Conservation (phyloP, 805 yeast genomes). For the Komagataella kurtzmanii region DNA sequence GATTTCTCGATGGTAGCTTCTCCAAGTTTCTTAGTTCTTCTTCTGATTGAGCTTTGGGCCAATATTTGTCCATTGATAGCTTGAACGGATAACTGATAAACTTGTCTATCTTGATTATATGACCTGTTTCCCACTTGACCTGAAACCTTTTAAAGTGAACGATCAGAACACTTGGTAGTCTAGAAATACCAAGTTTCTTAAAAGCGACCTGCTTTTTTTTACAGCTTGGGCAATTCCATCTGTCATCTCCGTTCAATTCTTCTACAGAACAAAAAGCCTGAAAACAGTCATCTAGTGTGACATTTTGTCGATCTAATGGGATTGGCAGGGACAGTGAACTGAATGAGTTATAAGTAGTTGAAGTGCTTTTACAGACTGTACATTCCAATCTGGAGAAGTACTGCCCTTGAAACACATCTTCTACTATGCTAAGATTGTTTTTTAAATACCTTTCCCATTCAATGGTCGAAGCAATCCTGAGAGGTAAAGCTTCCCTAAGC, state of each 20-base stretch:
- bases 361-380: constrained; percentile 55
- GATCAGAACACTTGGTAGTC: constrained; percentile 69
- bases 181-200: constrained; percentile 58
- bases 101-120: constrained; percentile 45
- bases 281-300: constrained; percentile 49
- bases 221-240: constrained; percentile 79
- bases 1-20: constrained; percentile 53
- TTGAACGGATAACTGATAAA: constrained; percentile 56
- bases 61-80: constrained; percentile 44
- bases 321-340: constrained; percentile 72
- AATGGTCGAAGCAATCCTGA: constrained; percentile 70
- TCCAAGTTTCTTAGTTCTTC: constrained; percentile 30
- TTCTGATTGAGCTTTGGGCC: constrained; percentile 40
- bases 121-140: constrained; percentile 20
- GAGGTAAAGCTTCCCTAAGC: constrained; percentile 56
- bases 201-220: constrained; percentile 47
- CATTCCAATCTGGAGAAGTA: constrained; percentile 70
- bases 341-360: constrained; percentile 80
- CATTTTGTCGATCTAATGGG: constrained; percentile 28
- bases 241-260: constrained; percentile 59
- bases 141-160: constrained; percentile 78
- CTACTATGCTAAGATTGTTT: constrained; percentile 67
- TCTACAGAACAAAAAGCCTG: constrained; percentile 69
- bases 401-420: constrained; percentile 82
- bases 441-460: constrained; percentile 87